Conservation (phyloP, 352 stramenopile genomes). For the Phytophthora fragariaefolia region DNA sequence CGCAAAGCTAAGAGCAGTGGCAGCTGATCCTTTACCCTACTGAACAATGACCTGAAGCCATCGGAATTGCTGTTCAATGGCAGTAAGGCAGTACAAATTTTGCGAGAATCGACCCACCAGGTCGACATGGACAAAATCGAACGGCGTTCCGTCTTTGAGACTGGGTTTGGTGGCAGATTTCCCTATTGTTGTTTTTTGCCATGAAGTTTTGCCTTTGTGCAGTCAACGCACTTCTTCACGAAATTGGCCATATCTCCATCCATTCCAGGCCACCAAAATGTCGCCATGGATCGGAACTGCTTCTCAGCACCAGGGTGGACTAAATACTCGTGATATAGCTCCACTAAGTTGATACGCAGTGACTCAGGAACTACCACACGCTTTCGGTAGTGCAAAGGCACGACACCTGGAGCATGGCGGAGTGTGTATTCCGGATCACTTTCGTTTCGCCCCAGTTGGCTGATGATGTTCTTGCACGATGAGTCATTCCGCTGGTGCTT, state of each 20-base stretch:
- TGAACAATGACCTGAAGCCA: background rate
- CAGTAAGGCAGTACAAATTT: slow-evolving; percentile 7
- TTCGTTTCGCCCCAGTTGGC: background rate
- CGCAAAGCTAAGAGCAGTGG: background rate
- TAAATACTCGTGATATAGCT: slow-evolving; percentile 15
- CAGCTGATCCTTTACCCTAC: background rate
- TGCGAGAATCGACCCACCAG: background rate
- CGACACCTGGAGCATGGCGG: background rate
- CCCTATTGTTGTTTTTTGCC: background rate
- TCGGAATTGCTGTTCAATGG: background rate
- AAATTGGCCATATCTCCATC: background rate
- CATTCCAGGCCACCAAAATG: slow-evolving; percentile 20
- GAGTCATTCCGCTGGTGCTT: slow-evolving; percentile 2
- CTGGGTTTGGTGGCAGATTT: background rate
- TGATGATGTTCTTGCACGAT: background rate
- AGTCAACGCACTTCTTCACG: background rate
- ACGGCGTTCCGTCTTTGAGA: background rate
- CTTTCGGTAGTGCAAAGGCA: slow-evolving; percentile 10
- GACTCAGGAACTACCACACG: slow-evolving; percentile 6
- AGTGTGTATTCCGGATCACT: slow-evolving; percentile 14
- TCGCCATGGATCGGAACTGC: slow-evolving; percentile 2
- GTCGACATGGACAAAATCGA: background rate
- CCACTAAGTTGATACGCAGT: background rate
- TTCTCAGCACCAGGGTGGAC: slow-evolving; percentile 12
- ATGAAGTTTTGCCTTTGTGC: background rate